These are phyloP conservation scores for Takakia lepidozioides DNA, from an alignment of 225 moss, liverwort and hornwort species.

Conservation along the genomic window DNA sequence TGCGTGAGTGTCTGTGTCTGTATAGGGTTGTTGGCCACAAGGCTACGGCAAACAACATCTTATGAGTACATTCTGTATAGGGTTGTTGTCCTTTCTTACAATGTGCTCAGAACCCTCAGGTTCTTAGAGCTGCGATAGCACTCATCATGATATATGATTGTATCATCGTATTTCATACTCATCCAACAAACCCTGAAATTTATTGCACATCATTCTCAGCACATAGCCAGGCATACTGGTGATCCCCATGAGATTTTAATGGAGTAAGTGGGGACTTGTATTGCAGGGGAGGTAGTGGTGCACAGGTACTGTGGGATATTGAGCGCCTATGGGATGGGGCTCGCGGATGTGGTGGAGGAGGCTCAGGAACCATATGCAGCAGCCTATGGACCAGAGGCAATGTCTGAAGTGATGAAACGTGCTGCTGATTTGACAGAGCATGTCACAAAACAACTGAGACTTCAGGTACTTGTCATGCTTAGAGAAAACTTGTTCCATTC, in stretches of 20 bases:
- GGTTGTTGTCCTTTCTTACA: background rate
- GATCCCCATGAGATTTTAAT: too few relatives aligned
- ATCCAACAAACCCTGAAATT: too few relatives aligned
- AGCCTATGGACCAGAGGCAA: conserved; percentile 48
- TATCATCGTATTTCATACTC: too few relatives aligned
- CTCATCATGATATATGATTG: too few relatives aligned
- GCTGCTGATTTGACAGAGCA: conserved; percentile 36
- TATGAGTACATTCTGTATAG: too few relatives aligned
- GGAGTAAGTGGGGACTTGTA: too few relatives aligned
- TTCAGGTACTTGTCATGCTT: conserved; percentile 17
- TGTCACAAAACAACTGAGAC: conserved; percentile 58
- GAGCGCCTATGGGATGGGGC: conserved; percentile 98
- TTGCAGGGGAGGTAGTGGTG: conserved; percentile 65
- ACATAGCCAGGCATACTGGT: too few relatives aligned
- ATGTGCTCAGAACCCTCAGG: background rate
- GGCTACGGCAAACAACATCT: too few relatives aligned
- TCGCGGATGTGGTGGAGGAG: conserved; percentile 97
- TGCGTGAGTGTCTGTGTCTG: conserved; percentile 27
- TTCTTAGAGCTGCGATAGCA: too few relatives aligned
- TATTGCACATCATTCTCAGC: too few relatives aligned
- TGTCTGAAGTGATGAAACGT: conserved; percentile 63
- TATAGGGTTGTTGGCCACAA: too few relatives aligned
- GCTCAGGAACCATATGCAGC: conserved; percentile 95
- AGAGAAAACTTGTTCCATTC: background rate
- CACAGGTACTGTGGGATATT: conserved; percentile 94